Conservation (phyloP, 805 yeast genomes). For the Isabelozyma pseudorhagii region DNA sequence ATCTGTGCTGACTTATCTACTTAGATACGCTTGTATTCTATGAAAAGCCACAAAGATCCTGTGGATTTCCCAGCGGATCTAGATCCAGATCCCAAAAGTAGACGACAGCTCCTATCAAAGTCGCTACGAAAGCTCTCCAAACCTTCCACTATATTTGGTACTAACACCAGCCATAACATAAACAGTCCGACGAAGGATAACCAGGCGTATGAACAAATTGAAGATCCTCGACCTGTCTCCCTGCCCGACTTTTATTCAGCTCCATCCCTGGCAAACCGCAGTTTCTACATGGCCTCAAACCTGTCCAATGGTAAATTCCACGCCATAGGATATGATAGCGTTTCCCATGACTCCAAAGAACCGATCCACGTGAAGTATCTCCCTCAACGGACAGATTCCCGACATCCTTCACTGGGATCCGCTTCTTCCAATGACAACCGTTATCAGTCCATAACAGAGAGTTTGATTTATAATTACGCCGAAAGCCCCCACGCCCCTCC, state of each 20-base stretch:
- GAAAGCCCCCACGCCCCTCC: neutral
- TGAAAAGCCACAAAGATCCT: neutral
- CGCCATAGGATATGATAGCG: constrained; percentile 35
- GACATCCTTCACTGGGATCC: constrained; percentile 10
- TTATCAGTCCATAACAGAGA: neutral
- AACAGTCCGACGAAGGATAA: neutral
- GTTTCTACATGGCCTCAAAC: too few species aligned
- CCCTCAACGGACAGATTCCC: constrained; percentile 13
- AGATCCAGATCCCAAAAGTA: neutral
- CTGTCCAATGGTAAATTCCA: constrained; percentile 16
- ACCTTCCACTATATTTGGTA: neutral
- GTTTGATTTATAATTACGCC: neutral
- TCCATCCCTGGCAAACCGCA: too few species aligned
- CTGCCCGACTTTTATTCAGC: too few species aligned
- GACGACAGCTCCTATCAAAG: neutral
- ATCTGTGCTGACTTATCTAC: too few species aligned
- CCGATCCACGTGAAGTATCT: constrained; percentile 29
- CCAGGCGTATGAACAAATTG: neutral
- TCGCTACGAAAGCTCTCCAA: neutral
- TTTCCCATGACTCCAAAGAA: constrained; percentile 15
- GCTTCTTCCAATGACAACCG: neutral
- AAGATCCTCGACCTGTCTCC: too few species aligned
- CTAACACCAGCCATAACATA: neutral
- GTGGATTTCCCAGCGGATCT: neutral
- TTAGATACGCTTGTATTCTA: neutral